Conservation (phyloP, 176 grass and related monocot species). For the Calamus simplicifolius region DNA sequence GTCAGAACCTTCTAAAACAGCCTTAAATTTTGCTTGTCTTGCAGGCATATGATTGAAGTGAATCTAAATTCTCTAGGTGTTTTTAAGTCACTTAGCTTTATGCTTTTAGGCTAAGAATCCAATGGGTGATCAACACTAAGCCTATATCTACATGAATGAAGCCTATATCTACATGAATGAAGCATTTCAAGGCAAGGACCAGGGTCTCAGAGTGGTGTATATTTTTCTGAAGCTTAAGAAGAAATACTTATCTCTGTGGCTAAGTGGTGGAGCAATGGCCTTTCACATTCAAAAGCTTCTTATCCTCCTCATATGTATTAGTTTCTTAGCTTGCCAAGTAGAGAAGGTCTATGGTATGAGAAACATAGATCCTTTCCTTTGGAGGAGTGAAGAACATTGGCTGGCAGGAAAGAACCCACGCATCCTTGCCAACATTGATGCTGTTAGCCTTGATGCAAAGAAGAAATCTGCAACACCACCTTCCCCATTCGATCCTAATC, state of each 20-base stretch:
- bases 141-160: conserved; percentile 36
- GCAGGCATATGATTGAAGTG: conserved; percentile 44
- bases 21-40: conserved; percentile 29
- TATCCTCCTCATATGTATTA: conserved; percentile 38
- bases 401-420: conserved; percentile 16
- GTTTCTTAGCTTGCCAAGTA: conserved; percentile 33
- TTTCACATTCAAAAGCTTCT: conserved; percentile 25
- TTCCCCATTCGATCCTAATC: conserved; percentile 28
- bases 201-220: no score
- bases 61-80: conserved; percentile 37
- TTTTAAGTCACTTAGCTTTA: conserved; percentile 26
- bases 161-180: conserved; percentile 37
- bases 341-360: conserved; percentile 25
- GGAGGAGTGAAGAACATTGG: conserved; percentile 22
- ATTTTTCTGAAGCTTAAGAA: no score
- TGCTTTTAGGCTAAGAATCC: conserved; percentile 29
- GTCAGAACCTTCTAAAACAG: conserved; percentile 76
- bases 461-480: conserved; percentile 3
- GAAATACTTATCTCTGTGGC: neutral
- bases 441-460: conserved; percentile 24
- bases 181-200: conserved; percentile 24
- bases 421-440: conserved; percentile 5
- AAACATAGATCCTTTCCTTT: conserved; percentile 16
- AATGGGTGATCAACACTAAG: conserved; percentile 6
- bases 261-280: conserved; percentile 22